These are phyloP conservation scores for Leishmania tarentolae DNA, from an alignment of 208 protist species.

Conservation along the genomic window DNA sequence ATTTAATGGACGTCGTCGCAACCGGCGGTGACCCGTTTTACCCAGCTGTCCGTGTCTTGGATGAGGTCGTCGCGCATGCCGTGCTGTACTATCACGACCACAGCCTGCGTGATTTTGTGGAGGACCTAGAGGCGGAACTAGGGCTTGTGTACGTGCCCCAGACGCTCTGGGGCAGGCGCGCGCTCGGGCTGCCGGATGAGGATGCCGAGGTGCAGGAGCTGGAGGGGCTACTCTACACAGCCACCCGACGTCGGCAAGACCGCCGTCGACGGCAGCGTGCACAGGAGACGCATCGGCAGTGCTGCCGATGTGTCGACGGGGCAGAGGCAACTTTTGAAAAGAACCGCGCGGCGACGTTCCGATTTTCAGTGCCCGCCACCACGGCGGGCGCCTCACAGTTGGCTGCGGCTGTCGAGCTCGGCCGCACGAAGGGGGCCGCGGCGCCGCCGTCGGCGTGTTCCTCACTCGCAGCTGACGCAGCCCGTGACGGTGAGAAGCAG, in stretches of 20 bases:
- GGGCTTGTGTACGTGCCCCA: constrained; percentile 66
- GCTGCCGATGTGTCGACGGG: background rate
- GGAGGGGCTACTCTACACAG: constrained; percentile 30
- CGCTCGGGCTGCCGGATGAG: constrained; percentile 34
- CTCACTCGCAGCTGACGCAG: background rate
- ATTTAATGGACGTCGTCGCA: constrained; percentile 75
- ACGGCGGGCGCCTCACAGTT: background rate
- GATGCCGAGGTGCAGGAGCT: constrained; percentile 34
- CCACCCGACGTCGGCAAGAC: constrained; percentile 21
- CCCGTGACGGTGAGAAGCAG: background rate
- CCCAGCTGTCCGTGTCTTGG: constrained; percentile 61
- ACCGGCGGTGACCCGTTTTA: constrained; percentile 64
- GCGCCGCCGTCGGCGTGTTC: background rate
- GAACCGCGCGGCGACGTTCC: background rate
- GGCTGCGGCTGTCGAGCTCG: background rate
- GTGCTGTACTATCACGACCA: constrained; percentile 83
- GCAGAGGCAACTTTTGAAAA: background rate
- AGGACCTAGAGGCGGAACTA: constrained; percentile 62
- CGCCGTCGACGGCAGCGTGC: constrained; percentile 15
- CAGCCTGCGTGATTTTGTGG: constrained; percentile 74
- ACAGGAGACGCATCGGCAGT: constrained; percentile 8
- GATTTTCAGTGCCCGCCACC: background rate
- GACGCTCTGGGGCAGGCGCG: constrained; percentile 48
- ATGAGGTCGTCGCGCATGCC: constrained; percentile 85
- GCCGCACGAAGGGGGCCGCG: background rate